A percentile compares a stretch with the other conserved stretches of the same genome.
These are phyloP conservation scores for Prunella vulgaris DNA, from an alignment of 257 asterid species.

Conservation along the genomic window DNA sequence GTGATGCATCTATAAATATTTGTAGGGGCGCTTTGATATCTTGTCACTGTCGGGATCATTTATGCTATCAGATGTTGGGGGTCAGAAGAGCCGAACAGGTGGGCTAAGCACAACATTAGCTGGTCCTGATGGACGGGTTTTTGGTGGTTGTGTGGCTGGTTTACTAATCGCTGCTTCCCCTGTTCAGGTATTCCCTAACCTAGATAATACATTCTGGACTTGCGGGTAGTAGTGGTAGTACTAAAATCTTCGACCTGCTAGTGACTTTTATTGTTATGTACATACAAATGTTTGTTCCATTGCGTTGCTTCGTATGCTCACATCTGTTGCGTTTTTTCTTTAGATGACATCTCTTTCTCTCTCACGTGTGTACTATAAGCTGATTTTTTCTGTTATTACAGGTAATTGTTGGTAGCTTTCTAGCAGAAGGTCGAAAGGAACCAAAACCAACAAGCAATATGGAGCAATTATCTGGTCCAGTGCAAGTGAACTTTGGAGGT, in stretches of 20 bases:
- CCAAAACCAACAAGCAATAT: conserved; percentile 25
- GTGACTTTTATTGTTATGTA: neutral
- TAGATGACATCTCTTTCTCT: neutral
- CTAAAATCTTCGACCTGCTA: neutral
- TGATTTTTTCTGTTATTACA: conserved; percentile 15
- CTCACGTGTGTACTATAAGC: neutral
- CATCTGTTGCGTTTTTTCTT: neutral
- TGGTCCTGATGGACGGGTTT: conserved; percentile 63
- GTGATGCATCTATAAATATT: no score
- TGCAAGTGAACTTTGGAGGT: conserved; percentile 31
- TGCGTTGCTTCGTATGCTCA: neutral
- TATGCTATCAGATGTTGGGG: conserved; percentile 45
- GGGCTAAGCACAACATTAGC: conserved; percentile 54
- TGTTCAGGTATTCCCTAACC: conserved; percentile 42
- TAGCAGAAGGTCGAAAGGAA: conserved; percentile 35
- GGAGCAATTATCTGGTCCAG: conserved; percentile 34
- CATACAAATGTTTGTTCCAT: neutral
- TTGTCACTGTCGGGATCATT: conserved; percentile 59
- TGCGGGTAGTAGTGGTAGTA: neutral
- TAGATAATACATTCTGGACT: neutral
- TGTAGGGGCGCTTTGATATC: conserved; percentile 55
- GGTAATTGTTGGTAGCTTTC: conserved; percentile 55
- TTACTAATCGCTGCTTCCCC: conserved; percentile 52
- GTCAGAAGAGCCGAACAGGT: conserved; percentile 52
- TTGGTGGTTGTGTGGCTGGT: conserved; percentile 72